Evolutionary conservation across 2,329 filamentous ascomycete genomes (phyloP).

Genomic region (Pseudogymnoascus sp.): DNA sequence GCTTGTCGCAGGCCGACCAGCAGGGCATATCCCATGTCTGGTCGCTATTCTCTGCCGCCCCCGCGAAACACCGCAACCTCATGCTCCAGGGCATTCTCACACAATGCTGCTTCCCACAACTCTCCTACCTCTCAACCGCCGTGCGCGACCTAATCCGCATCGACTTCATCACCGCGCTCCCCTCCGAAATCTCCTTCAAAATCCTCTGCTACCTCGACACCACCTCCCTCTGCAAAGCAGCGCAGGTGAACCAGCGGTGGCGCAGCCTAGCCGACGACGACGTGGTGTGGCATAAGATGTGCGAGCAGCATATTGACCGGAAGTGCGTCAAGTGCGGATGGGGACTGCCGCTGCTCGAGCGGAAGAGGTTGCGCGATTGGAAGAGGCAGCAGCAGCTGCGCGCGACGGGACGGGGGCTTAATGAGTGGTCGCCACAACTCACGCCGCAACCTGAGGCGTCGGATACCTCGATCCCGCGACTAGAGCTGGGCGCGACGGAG

Average conservation of each 20-base stretch:
- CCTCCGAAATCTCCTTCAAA: slow-evolving; percentile 85
- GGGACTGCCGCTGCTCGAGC: slow-evolving; percentile 83
- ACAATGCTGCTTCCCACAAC: slow-evolving; percentile 94
- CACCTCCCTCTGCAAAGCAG: slow-evolving; percentile 87
- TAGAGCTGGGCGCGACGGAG: not conserved
- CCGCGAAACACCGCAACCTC: slow-evolving; percentile 84
- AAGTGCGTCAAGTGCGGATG: slow-evolving; percentile 95
- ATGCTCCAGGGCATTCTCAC: slow-evolving; percentile 96
- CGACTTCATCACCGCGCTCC: slow-evolving; percentile 85
- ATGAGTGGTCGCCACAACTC: slow-evolving; percentile 44
- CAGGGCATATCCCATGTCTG: slow-evolving; percentile 96
- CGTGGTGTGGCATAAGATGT: slow-evolving; percentile 97
- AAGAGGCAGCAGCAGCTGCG: slow-evolving; percentile 75
- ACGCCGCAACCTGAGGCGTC: slow-evolving; percentile 39
- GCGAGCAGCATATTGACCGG: slow-evolving; percentile 89
- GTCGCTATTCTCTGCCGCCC: slow-evolving; percentile 94
- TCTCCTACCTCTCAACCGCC: slow-evolving; percentile 84
- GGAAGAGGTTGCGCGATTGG: slow-evolving; percentile 79
- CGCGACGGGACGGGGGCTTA: slow-evolving; percentile 50
- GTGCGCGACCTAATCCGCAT: slow-evolving; percentile 95
- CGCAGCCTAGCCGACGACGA: slow-evolving; percentile 89
- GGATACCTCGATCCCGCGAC: not conserved
- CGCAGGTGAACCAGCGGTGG: slow-evolving; percentile 88
- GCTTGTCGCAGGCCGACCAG: slow-evolving; percentile 75
- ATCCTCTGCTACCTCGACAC: slow-evolving; percentile 91